Conservation (phyloP, 2,329 filamentous ascomycete species). For the Mycosphaerella arachidis region DNA sequence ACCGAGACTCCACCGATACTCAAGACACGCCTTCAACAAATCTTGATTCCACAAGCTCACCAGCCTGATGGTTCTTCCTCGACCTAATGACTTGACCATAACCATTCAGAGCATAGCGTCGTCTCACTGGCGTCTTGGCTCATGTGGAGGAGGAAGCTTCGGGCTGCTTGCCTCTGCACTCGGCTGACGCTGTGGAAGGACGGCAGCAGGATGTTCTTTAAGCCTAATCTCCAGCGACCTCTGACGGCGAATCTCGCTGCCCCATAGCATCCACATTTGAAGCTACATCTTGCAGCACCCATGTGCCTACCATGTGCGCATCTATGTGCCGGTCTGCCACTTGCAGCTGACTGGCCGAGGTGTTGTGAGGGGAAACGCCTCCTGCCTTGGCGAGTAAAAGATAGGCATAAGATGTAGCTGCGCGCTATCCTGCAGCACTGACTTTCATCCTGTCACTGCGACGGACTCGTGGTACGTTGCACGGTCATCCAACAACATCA, state of each 20-base stretch:
- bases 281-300: background rate
- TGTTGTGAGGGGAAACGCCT: constrained; percentile 1
- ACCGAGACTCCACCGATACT: background rate
- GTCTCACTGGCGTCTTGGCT: background rate
- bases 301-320: background rate
- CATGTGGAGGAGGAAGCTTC: background rate
- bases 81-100: background rate
- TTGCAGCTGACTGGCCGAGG: background rate
- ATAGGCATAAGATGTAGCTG: background rate
- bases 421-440: background rate
- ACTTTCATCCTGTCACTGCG: background rate
- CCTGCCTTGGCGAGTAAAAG: background rate
- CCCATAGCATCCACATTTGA: background rate
- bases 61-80: background rate
- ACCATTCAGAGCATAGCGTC: background rate
- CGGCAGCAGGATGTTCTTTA: background rate
- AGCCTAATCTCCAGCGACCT: background rate
- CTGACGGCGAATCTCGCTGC: background rate
- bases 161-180: background rate
- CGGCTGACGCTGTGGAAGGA: background rate
- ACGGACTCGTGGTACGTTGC: background rate
- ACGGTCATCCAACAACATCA: background rate
- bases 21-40: background rate
- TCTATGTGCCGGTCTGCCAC: background rate
- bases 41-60: background rate